These are phyloP conservation scores for Brassica rapa DNA, from an alignment of 345 rosid species.

Conservation along the genomic window DNA sequence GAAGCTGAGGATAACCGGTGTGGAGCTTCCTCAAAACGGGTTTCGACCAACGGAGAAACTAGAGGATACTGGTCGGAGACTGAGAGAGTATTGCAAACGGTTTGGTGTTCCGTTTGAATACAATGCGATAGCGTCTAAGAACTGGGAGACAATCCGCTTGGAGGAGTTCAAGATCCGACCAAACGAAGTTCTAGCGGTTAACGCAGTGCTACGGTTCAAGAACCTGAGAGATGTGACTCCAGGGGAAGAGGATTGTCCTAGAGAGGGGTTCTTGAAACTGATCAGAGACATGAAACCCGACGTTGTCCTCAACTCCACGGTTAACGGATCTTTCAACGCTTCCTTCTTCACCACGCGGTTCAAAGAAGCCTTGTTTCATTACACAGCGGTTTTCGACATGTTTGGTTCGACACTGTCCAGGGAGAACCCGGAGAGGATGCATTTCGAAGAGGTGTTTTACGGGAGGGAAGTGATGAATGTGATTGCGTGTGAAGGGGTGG, in stretches of 20 bases:
- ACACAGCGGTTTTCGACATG: not conserved
- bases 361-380: not conserved
- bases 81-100: slow-evolving; percentile 68
- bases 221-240: slow-evolving; percentile 65
- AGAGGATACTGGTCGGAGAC: slow-evolving; percentile 73
- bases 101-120: slow-evolving; percentile 77
- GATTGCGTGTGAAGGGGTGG: not conserved
- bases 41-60: slow-evolving; percentile 64
- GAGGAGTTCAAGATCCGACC: slow-evolving; percentile 63
- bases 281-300: not conserved
- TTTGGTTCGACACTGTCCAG: not conserved
- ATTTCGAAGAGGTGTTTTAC: not conserved
- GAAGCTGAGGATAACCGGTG: slow-evolving; percentile 77
- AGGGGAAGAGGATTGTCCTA: slow-evolving; percentile 52
- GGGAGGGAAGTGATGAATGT: not conserved
- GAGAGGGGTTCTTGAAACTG: slow-evolving; percentile 39
- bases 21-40: slow-evolving; percentile 81
- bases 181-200: slow-evolving; percentile 68
- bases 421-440: not conserved
- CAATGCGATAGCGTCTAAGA: slow-evolving; percentile 55
- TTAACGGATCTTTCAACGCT: not conserved
- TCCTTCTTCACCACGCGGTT: not conserved
- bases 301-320: slow-evolving; percentile 2
- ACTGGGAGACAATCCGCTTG: slow-evolving; percentile 72
- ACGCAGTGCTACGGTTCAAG: slow-evolving; percentile 46